Evolutionary conservation across 163 green algal genomes (phyloP).

Genomic region (Chloroidium sp.): DNA sequence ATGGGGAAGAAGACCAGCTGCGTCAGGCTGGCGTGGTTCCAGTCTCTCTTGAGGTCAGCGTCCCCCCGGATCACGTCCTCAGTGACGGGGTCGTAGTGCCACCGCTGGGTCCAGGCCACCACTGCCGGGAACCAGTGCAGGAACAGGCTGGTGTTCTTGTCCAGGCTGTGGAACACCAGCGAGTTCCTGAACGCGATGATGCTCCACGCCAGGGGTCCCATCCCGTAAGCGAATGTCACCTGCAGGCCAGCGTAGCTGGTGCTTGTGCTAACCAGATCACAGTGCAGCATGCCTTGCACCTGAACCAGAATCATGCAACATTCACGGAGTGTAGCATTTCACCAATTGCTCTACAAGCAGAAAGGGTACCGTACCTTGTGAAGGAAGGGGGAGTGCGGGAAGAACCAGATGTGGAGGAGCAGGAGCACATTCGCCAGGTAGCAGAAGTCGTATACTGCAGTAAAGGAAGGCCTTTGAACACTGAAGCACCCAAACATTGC

Average conservation of each 20-base stretch:
- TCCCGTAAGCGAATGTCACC: slow-evolving; percentile 64
- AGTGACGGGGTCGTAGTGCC: slow-evolving; percentile 20
- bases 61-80: slow-evolving; percentile 7
- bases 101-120: slow-evolving; percentile 37
- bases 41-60: slow-evolving; percentile 12
- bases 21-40: slow-evolving; percentile 20
- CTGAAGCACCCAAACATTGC: no score
- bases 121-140: slow-evolving; percentile 44
- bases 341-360: neutral
- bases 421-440: slow-evolving; percentile 36
- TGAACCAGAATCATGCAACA: no score
- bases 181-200: slow-evolving; percentile 77
- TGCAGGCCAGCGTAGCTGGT: slow-evolving; percentile 16
- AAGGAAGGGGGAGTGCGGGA: neutral
- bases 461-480: neutral
- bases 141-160: slow-evolving; percentile 51
- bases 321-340: no score
- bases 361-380: neutral
- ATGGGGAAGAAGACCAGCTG: slow-evolving; percentile 56
- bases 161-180: slow-evolving; percentile 69
- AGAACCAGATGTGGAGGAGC: neutral
- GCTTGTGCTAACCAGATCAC: no score
- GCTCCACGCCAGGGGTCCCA: slow-evolving; percentile 66
- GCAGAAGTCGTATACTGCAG: slow-evolving; percentile 39
- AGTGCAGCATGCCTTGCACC: no score